Conservation (phyloP, 352 stramenopile species). For the Thraustochytrium striatum region DNA sequence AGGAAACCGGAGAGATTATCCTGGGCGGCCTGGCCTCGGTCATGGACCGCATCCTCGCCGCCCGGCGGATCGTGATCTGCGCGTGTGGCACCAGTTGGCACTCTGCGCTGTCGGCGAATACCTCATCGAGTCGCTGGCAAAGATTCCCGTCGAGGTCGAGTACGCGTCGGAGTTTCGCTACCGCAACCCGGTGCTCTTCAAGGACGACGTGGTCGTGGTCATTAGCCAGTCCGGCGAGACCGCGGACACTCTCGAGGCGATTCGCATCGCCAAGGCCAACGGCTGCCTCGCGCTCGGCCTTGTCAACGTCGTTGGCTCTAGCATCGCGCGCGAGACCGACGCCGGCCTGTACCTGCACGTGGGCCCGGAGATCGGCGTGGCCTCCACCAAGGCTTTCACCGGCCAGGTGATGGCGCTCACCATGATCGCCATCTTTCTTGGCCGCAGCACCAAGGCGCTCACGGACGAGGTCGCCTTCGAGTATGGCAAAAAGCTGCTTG, state of each 20-base stretch:
- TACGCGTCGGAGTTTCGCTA: slow-evolving; percentile 58
- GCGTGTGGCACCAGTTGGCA: slow-evolving; percentile 57
- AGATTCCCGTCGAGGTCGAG: slow-evolving; percentile 56
- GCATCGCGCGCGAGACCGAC: slow-evolving; percentile 87
- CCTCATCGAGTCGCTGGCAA: slow-evolving; percentile 52
- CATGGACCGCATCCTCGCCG: slow-evolving; percentile 47
- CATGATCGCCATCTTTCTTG: slow-evolving; percentile 52
- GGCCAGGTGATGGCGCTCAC: slow-evolving; percentile 77
- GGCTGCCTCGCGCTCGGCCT: slow-evolving; percentile 81
- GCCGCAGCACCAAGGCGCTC: slow-evolving; percentile 41
- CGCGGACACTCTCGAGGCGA: slow-evolving; percentile 79
- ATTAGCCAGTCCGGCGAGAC: slow-evolving; percentile 97
- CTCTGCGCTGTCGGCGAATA: slow-evolving; percentile 55
- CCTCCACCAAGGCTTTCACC: slow-evolving; percentile 97
- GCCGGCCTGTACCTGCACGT: slow-evolving; percentile 96
- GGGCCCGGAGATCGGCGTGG: slow-evolving; percentile 93
- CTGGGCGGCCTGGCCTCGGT: not conserved
- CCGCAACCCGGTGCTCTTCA: slow-evolving; percentile 54
- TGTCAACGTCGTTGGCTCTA: slow-evolving; percentile 93
- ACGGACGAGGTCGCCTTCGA: slow-evolving; percentile 37
- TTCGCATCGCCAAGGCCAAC: slow-evolving; percentile 74
- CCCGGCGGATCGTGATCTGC: slow-evolving; percentile 54
- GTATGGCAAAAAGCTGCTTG: not conserved
- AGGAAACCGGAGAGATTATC: slow-evolving; percentile 6
- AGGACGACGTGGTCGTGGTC: slow-evolving; percentile 67